Evolutionary conservation across 2,329 filamentous ascomycete genomes (phyloP), one percentile per base, ranked within the genome.

Genomic region (Penicillium sclerotiorum): DNA sequence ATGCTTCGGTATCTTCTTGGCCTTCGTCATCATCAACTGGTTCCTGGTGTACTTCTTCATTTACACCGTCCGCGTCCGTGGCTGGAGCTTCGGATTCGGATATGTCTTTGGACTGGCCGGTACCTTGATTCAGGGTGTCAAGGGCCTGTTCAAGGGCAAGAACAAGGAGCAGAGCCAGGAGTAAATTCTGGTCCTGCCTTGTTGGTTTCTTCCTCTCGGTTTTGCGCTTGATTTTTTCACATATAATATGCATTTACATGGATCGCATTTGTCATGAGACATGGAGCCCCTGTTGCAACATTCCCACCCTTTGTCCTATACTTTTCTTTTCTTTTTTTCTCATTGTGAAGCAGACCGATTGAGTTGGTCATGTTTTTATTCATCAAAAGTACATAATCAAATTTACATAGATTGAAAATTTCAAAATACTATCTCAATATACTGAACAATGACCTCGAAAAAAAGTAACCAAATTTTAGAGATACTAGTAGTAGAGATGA

Each of bases 41-140:
- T 72, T 79, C 33, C 68, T 90, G 46, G 86, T 90, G 1, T 89
- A 88, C 66, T 89, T 90, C 71, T 90, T 91, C 64, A 84, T 90
- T 49, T 91, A 87, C 70, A 86, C 83, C 2, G 85, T 89, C 6
- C 78, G 88, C 15, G 81, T 90, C 47, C 80, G 79, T 56, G 81
- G 85, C 7, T 90, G 86, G 86, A 81, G 72, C 18, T 90, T 90
- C 68, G 88, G 87, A 0, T 77, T 90, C 50, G 82, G 82, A 0
- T 72, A 71, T 36, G 21, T 88, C 2, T 85, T 85, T 64, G 73
- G 75, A 2, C 57, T 55, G 2, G 43, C 77, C n/a, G 79, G 76
- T 2, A 75, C 72, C 63, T 38, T 69, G 28, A 57, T 77, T 35
- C 68, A 65, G 13, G 44, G 52, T 23, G 48, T 71, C 1, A 69